Evolutionary conservation across 768 basidiomycete genomes (phyloP).

Genomic region (Suillus ampliporus): DNA sequence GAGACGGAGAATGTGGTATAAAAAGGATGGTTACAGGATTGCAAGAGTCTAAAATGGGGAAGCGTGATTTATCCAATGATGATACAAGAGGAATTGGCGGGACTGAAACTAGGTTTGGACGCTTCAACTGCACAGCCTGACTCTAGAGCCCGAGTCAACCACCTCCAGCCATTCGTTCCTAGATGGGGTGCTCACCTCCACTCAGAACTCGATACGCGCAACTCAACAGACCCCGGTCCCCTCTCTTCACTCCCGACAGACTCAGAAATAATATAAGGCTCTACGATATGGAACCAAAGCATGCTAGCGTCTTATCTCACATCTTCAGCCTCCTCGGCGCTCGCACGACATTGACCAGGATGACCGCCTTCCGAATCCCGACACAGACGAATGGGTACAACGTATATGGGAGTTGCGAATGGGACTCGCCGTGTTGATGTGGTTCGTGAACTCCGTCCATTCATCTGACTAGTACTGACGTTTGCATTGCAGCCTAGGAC

Average conservation of each 20-base stretch:
- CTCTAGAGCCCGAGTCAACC: conserved; percentile 66
- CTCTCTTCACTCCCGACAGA: conserved; percentile 31
- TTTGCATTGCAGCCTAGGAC: conserved; percentile 95
- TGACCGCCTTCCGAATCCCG: conserved; percentile 11
- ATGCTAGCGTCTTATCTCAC: conserved; percentile 64
- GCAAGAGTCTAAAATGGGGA: no score
- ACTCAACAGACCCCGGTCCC: conserved; percentile 34
- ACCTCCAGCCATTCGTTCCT: conserved; percentile 54
- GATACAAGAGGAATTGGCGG: no score
- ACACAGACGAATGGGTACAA: no score
- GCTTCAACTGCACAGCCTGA: no score
- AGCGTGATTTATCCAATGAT: no score
- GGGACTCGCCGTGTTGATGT: conserved; percentile 86
- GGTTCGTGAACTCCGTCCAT: conserved; percentile 90
- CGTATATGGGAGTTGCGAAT: conserved; percentile 3
- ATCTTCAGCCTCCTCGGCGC: conserved; percentile 31
- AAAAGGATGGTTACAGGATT: no score
- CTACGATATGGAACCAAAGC: conserved; percentile 69
- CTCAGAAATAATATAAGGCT: conserved; percentile 50
- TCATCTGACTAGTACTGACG: conserved; percentile 95
- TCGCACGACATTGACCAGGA: conserved; percentile 10
- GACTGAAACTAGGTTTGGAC: no score
- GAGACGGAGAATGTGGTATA: no score
- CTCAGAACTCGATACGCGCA: conserved; percentile 27
- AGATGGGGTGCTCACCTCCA: conserved; percentile 25